Conservation (phyloP, 257 asterid genomes). For the Solanum appendiculatum region DNA sequence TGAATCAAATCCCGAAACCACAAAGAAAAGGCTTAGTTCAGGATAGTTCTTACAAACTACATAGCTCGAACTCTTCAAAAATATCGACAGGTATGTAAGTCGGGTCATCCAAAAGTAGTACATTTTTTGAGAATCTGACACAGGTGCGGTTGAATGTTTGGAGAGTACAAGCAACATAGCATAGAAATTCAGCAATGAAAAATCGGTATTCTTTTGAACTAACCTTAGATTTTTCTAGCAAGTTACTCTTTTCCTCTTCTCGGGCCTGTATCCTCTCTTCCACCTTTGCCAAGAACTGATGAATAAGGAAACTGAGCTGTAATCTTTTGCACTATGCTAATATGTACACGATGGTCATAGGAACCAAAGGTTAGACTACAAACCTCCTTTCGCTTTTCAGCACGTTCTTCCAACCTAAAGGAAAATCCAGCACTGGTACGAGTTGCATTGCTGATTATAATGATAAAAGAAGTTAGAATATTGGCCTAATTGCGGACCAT, state of each 20-base stretch:
- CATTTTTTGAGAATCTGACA: too few species aligned
- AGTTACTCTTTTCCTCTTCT: slow-evolving; percentile 54
- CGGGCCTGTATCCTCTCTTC: slow-evolving; percentile 83
- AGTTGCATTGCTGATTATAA: slow-evolving; percentile 35
- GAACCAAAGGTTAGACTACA: neutral
- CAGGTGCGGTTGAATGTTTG: neutral
- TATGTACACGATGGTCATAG: neutral
- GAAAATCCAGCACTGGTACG: slow-evolving; percentile 43
- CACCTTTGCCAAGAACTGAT: slow-evolving; percentile 74
- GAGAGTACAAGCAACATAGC: neutral
- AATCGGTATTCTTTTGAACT: neutral
- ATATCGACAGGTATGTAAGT: too few species aligned
- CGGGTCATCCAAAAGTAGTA: too few species aligned
- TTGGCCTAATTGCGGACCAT: neutral
- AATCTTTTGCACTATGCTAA: neutral
- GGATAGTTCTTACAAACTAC: neutral
- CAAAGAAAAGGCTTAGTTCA: neutral
- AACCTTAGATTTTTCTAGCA: slow-evolving; percentile 82
- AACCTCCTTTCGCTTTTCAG: slow-evolving; percentile 26
- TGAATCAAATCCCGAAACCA: slow-evolving; percentile 8
- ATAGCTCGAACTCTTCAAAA: neutral
- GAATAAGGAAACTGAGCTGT: neutral
- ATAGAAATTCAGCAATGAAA: neutral
- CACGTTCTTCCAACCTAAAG: slow-evolving; percentile 69
- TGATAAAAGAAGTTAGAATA: neutral